Evolutionary conservation across 1,139 yeast genomes (phyloP), one percentile per base, ranked within the genome.

Genomic region (Lodderomyces pseudojiufengensis): DNA sequence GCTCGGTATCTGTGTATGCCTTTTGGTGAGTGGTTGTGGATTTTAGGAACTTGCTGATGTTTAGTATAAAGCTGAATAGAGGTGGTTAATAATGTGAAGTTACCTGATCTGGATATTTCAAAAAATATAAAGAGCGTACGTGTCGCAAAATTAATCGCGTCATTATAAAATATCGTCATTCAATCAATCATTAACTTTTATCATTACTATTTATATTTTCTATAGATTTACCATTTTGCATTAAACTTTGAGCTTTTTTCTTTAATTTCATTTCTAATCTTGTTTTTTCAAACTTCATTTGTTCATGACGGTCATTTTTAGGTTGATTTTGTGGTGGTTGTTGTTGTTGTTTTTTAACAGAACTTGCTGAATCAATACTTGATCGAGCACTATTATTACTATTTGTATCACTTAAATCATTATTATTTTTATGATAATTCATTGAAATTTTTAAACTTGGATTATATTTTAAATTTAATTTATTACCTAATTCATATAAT

Each of bases 211-310:
- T 5, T 18, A 5, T 18, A 18, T 5, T 18, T 18, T 32, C 18
- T 27, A 29, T 31, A 27, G 8, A 32, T 20, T 36, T 35, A 36
- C 27, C 43, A 40, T 15, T 18, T 7, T 18, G 20, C 20, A 18
- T 18, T 18, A 18, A 18, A 18, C 6, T 5, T 42, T 66, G 71
- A 2, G 66, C 72, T 44, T 57, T 65, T 54, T 66, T 69, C 51
- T 70, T 70, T 30, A 70, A 49, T 34, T 73, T 50, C 71, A 66
- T 61, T 43, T 70, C 76, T 42, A 69, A 40, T 32, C 73, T 49
- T 26, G 52, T 50, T 46, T 70, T 70, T 44, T 70, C 76, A 44
- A 68, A 68, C 27, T 63, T 63, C 63, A 67, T 51, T 38, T 63
- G 58, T 29, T 64, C 70, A 3, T 59, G 59, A 35, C 51, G 22